Percentiles rank a stretch among this genome's conserved stretches.
Conservation (phyloP, 1,139 yeast genomes). For the Trichomonascaceae sp. region DNA sequence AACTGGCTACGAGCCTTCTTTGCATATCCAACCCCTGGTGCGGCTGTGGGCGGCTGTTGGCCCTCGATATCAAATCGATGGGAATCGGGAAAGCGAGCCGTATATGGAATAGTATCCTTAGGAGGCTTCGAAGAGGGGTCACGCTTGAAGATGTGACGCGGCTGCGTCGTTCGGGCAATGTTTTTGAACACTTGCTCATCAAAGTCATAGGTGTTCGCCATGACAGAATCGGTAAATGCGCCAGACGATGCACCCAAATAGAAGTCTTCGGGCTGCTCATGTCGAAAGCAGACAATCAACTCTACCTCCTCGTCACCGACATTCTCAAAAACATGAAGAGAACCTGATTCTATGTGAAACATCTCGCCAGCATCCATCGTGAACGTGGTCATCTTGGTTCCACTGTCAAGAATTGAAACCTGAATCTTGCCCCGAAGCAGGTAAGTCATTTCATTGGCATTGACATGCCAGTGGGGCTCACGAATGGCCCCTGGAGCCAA, state of each 20-base stretch:
- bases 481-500: background rate
- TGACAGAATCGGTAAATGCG: background rate
- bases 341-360: background rate
- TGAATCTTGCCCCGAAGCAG: background rate
- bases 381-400: background rate
- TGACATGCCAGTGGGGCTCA: background rate
- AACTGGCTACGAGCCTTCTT: background rate
- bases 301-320: background rate
- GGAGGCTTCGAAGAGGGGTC: background rate
- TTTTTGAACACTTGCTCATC: background rate
- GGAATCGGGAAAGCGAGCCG: background rate
- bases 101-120: background rate
- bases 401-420: background rate
- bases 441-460: background rate
- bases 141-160: background rate
- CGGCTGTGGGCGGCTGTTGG: background rate
- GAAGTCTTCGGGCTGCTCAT: background rate
- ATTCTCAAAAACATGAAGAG: background rate
- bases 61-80: background rate
- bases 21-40: background rate
- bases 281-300: background rate
- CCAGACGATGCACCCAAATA: background rate
- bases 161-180: background rate
- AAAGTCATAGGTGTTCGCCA: background rate
- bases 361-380: background rate